A percentile compares a stretch with the other conserved stretches of the same genome.
phyloP scores from a whole-genome alignment of 2,329 filamentous ascomycete genomes.

The Venturia pyrina region DNA sequence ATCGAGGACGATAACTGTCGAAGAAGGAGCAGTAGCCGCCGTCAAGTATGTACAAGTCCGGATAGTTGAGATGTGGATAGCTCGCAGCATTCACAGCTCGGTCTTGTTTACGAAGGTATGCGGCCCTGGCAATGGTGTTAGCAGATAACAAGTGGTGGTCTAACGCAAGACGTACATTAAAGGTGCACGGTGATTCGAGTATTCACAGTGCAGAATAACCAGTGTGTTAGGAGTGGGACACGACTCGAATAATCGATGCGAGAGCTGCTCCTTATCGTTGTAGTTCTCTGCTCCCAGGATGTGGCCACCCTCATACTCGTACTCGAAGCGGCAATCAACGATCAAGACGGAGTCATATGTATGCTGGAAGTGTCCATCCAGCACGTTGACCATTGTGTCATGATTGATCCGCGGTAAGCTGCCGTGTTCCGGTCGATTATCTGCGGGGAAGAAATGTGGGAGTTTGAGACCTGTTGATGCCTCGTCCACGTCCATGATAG shows the following conservation, averaged over 20 bases:
- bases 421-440: conserved; percentile 61
- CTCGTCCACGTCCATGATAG: conserved; percentile 78
- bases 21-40: conserved; percentile 96
- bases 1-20: conserved; percentile 63
- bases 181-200: conserved; percentile 90
- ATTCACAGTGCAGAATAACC: conserved; percentile 94
- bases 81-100: conserved; percentile 73
- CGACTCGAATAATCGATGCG: conserved; percentile 63
- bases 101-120: conserved; percentile 82
- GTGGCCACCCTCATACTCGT: conserved; percentile 94
- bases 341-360: conserved; percentile 73
- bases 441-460: conserved; percentile 66
- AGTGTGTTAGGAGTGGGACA: conserved; percentile 62
- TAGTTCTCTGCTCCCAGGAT: conserved; percentile 91
- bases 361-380: conserved; percentile 73
- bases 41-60: conserved; percentile 93
- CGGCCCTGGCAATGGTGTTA: conserved; percentile 44
- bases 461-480: conserved; percentile 56
- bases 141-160: not conserved
- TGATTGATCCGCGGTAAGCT: conserved; percentile 79
- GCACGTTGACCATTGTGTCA: conserved; percentile 71
- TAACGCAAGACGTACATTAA: conserved; percentile 53
- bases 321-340: conserved; percentile 96
- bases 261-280: conserved; percentile 87
- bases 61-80: conserved; percentile 86